A percentile compares a stretch with the other conserved stretches of the same genome.
Conservation (phyloP, 805 yeast genomes). For the Pichia scutulata region DNA sequence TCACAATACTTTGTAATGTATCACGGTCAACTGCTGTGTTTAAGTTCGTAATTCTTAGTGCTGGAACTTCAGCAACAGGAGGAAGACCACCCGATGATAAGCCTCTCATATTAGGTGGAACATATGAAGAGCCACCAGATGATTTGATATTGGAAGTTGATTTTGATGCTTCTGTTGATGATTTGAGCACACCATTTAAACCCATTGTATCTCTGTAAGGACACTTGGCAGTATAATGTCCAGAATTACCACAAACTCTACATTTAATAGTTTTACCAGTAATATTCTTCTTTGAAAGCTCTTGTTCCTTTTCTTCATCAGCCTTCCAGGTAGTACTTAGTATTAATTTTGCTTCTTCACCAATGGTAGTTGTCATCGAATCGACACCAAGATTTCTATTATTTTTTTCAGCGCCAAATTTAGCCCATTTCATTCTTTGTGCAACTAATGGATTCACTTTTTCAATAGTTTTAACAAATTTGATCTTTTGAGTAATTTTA, state of each 20-base stretch:
- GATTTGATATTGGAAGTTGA: conserved; percentile 10
- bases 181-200: conserved; percentile 23
- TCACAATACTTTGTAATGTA: conserved; percentile 67
- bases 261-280: conserved; percentile 53
- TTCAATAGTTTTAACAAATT: conserved; percentile 68
- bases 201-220: conserved; percentile 89
- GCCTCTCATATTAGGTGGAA: conserved; percentile 54
- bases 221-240: conserved; percentile 90
- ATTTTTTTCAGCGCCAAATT: conserved; percentile 74
- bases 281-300: conserved; percentile 36
- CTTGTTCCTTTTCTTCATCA: conserved; percentile 65
- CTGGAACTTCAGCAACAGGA: conserved; percentile 24
- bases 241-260: conserved; percentile 82
- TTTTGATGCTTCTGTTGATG: conserved; percentile 9
- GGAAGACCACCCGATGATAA: conserved; percentile 28
- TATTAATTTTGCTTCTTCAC: conserved; percentile 72
- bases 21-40: conserved; percentile 79
- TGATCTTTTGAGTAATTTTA: conserved; percentile 79
- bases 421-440: conserved; percentile 78
- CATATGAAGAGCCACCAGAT: conserved; percentile 34
- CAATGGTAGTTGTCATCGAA: conserved; percentile 77
- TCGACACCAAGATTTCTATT: conserved; percentile 78
- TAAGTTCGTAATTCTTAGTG: conserved; percentile 80
- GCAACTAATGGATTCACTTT: conserved; percentile 81
- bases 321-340: conserved; percentile 74